A percentile compares a stretch with the other conserved stretches of the same genome.
Conservation (phyloP, 768 basidiomycete genomes). For the Collybia sp. region DNA sequence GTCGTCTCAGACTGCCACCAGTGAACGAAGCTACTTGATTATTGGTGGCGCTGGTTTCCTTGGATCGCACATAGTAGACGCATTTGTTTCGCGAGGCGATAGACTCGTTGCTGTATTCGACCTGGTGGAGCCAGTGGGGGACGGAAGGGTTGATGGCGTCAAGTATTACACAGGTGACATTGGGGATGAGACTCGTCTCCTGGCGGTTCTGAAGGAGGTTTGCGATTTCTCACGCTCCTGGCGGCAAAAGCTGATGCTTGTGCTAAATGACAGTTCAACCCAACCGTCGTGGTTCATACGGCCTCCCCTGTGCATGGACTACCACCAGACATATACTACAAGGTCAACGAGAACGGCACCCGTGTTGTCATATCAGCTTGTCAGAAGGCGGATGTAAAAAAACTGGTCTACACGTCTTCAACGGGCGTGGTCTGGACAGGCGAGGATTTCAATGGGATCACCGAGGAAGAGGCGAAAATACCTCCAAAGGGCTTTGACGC, state of each 20-base stretch:
- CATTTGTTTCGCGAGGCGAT: slow-evolving; percentile 35
- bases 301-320: slow-evolving; percentile 42
- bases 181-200: slow-evolving; percentile 33
- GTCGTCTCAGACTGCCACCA: no score
- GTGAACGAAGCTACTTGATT: slow-evolving; percentile 32
- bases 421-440: slow-evolving; percentile 48
- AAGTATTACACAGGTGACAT: slow-evolving; percentile 47
- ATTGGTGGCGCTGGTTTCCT: slow-evolving; percentile 50
- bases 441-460: slow-evolving; percentile 37
- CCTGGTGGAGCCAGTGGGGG: slow-evolving; percentile 40
- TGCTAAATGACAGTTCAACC: slow-evolving; percentile 18
- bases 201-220: slow-evolving; percentile 34
- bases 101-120: slow-evolving; percentile 42
- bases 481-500: slow-evolving; percentile 36
- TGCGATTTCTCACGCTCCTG: no score
- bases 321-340: slow-evolving; percentile 32
- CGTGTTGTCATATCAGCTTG: slow-evolving; percentile 38
- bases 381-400: slow-evolving; percentile 29
- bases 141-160: slow-evolving; percentile 26
- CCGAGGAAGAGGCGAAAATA: slow-evolving; percentile 42
- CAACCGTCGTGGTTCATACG: slow-evolving; percentile 49
- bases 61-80: slow-evolving; percentile 46
- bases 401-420: slow-evolving; percentile 50
- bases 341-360: slow-evolving; percentile 52
- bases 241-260: slow-evolving; percentile 5